A percentile compares a stretch with the other conserved stretches of the same genome.
phyloP scores from a whole-genome alignment of 2,329 filamentous ascomycete genomes.

The Ophiosphaerella herpotricha region DNA sequence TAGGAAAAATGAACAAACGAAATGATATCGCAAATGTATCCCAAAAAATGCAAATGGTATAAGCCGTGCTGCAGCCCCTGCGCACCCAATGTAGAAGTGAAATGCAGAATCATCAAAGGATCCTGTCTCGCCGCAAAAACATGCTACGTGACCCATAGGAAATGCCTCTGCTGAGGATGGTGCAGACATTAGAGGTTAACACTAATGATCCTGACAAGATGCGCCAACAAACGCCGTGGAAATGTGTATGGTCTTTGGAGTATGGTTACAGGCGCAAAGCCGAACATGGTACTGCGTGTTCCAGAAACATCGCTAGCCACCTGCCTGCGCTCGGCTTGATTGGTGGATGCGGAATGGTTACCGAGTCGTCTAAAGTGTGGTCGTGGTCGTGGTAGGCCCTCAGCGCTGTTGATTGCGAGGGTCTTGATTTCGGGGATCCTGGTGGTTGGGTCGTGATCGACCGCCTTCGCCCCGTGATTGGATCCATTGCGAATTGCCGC shows the following conservation, averaged over 20 bases:
- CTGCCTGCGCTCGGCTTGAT: constrained; percentile 21
- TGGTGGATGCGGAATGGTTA: constrained; percentile 13
- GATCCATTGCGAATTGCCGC: constrained; percentile 46
- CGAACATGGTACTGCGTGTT: constrained; percentile 14
- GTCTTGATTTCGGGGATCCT: constrained; percentile 42
- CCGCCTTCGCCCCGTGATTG: constrained; percentile 43
- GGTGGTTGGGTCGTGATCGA: constrained; percentile 41
- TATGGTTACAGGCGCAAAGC: constrained; percentile 40
- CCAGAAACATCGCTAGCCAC: constrained; percentile 16
- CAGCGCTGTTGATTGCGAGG: constrained; percentile 46
- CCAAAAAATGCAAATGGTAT: constrained; percentile 38
- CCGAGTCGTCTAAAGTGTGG: constrained; percentile 6
- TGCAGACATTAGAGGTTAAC: constrained; percentile 43
- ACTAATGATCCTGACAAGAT: constrained; percentile 30
- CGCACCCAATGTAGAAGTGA: constrained; percentile 20
- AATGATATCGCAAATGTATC: constrained; percentile 29
- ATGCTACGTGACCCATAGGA: constrained; percentile 32
- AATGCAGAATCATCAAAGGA: constrained; percentile 24
- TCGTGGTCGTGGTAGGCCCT: constrained; percentile 13
- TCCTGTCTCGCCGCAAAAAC: constrained; percentile 19
- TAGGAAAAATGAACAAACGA: constrained; percentile 33
- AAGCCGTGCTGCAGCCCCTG: constrained; percentile 31
- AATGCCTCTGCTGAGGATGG: constrained; percentile 26
- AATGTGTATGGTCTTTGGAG: constrained; percentile 27
- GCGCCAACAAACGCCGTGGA: constrained; percentile 42